A percentile compares a stretch with the other conserved stretches of the same genome.
Conservation (phyloP, 2,329 filamentous ascomycete genomes). For the Acephala macrosclerotiorum region DNA sequence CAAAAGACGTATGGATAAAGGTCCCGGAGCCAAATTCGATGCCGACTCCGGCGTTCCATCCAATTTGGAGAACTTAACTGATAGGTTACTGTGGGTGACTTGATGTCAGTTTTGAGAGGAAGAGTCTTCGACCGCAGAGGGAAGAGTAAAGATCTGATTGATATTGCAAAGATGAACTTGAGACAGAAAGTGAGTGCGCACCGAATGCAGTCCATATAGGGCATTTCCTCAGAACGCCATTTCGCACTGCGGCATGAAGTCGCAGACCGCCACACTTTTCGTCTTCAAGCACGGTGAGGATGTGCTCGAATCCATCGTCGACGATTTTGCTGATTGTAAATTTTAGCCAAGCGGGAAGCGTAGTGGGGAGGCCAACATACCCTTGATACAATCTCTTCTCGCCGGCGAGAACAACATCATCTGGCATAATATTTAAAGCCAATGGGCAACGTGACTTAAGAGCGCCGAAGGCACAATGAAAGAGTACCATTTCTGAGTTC, state of each 20-base stretch:
- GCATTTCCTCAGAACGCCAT: conserved; percentile 60
- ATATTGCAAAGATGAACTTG: too few relatives aligned
- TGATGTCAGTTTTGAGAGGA: neutral
- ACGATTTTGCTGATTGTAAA: conserved; percentile 55
- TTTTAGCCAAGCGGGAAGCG: neutral
- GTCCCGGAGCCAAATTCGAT: conserved; percentile 59
- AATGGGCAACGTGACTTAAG: conserved; percentile 59
- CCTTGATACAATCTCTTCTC: conserved; percentile 64
- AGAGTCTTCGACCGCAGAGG: too few relatives aligned
- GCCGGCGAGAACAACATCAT: conserved; percentile 55
- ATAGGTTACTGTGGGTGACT: conserved; percentile 55
- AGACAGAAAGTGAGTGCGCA: conserved; percentile 39
- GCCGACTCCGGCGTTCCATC: conserved; percentile 56
- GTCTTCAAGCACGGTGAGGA: conserved; percentile 62
- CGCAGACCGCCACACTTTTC: conserved; percentile 55
- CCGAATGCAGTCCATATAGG: conserved; percentile 72
- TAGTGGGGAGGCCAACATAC: conserved; percentile 48
- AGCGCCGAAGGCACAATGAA: conserved; percentile 64
- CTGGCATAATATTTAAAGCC: conserved; percentile 52
- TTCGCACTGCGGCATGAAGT: conserved; percentile 62
- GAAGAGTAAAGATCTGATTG: too few relatives aligned
- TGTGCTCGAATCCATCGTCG: conserved; percentile 62
- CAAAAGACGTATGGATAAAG: conserved; percentile 67
- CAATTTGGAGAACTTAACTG: conserved; percentile 57
- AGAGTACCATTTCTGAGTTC: conserved; percentile 62